Evolutionary conservation across 768 basidiomycete species (phyloP).

Genomic region (Hygrocybe punicea): DNA sequence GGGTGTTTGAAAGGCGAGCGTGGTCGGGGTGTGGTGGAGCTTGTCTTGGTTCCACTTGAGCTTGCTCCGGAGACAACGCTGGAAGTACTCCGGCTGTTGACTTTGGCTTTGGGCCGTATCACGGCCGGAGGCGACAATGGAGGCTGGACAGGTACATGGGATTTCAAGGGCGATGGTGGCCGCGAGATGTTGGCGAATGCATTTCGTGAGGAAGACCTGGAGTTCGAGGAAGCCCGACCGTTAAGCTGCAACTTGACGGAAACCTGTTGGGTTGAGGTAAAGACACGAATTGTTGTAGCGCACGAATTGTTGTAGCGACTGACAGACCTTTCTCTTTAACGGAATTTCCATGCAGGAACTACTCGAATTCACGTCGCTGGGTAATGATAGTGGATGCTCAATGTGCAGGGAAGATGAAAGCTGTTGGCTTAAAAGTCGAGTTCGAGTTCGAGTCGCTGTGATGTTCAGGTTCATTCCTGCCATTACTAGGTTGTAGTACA

Average conservation of each 20-base stretch:
- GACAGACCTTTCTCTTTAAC: slow-evolving; percentile 47
- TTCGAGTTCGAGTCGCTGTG: too few relatives aligned
- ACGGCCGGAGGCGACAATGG: slow-evolving; percentile 22
- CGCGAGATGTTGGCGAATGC: slow-evolving; percentile 8
- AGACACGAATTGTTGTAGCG: too few relatives aligned
- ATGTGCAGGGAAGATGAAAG: neutral
- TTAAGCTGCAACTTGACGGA: slow-evolving; percentile 50
- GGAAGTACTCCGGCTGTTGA: slow-evolving; percentile 45
- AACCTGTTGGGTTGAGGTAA: slow-evolving; percentile 39
- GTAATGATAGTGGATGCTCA: neutral
- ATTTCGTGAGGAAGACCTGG: neutral
- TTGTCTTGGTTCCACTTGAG: slow-evolving; percentile 8
- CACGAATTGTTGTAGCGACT: neutral
- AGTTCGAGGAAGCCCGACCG: slow-evolving; percentile 1
- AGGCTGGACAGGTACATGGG: slow-evolving; percentile 13
- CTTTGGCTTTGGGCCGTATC: slow-evolving; percentile 55
- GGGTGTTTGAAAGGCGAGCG: slow-evolving; percentile 44
- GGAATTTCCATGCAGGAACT: slow-evolving; percentile 35
- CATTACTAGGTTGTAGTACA: too few relatives aligned
- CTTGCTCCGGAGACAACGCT: slow-evolving; percentile 10
- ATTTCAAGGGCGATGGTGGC: slow-evolving; percentile 43
- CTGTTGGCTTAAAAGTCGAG: too few relatives aligned
- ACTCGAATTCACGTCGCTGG: too few relatives aligned
- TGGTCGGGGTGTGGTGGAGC: slow-evolving; percentile 35
- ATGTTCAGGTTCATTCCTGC: too few relatives aligned